Conservation (phyloP, 176 grass and related monocot species). For the Rhynchospora tenuis region DNA sequence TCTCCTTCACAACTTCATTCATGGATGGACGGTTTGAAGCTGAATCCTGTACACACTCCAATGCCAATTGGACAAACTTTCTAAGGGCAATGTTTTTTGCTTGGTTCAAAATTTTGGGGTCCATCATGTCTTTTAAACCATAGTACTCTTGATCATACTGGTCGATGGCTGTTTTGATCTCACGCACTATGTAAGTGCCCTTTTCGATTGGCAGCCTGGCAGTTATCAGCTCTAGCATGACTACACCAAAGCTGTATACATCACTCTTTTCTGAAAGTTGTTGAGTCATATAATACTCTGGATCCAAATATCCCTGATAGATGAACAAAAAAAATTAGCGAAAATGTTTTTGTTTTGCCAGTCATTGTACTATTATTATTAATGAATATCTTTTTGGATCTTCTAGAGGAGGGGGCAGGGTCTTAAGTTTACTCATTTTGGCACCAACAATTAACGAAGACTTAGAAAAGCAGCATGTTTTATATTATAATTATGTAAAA, state of each 20-base stretch:
- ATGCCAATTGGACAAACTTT: slow-evolving; percentile 65
- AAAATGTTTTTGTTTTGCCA: background rate
- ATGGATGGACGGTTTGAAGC: slow-evolving; percentile 49
- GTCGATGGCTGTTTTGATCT: slow-evolving; percentile 53
- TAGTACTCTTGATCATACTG: slow-evolving; percentile 45
- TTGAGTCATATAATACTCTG: slow-evolving; percentile 94
- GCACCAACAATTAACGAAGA: background rate
- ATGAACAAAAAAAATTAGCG: slow-evolving; percentile 7
- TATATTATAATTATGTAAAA: background rate
- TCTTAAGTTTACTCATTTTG: background rate
- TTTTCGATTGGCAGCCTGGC: slow-evolving; percentile 43
- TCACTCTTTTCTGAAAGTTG: slow-evolving; percentile 80
- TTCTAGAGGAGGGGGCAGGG: background rate
- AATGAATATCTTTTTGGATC: background rate
- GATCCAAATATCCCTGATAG: slow-evolving; percentile 68
- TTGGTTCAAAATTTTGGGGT: slow-evolving; percentile 42
- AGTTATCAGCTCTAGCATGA: slow-evolving; percentile 71
- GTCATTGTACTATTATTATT: background rate
- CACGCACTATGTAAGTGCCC: slow-evolving; percentile 64
- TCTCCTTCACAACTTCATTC: slow-evolving; percentile 68
- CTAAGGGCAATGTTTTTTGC: slow-evolving; percentile 36
- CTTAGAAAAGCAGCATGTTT: background rate
- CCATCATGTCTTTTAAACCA: slow-evolving; percentile 44
- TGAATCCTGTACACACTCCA: slow-evolving; percentile 56
- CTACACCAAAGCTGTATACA: slow-evolving; percentile 72